Evolutionary conservation across 78 protist genomes (phyloP).

Genomic region (Mantamonas sphyraenae): DNA sequence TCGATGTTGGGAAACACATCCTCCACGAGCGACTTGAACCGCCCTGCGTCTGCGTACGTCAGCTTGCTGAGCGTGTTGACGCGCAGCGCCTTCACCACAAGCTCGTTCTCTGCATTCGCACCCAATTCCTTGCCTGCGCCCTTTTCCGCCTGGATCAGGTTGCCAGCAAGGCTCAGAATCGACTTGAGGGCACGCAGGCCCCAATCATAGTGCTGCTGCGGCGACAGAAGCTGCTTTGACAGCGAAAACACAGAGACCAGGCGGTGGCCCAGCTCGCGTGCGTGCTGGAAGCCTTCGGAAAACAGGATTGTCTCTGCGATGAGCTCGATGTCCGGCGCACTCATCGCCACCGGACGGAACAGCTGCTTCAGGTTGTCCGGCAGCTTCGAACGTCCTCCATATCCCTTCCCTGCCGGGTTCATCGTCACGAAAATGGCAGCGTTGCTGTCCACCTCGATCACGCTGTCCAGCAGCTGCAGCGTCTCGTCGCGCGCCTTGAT

Average conservation of each 20-base stretch:
- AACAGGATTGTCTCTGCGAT: slow-evolving; percentile 73
- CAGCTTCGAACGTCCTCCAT: slow-evolving; percentile 80
- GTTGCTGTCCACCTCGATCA: slow-evolving; percentile 39
- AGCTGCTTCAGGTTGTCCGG: slow-evolving; percentile 88
- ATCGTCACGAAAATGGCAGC: slow-evolving; percentile 82
- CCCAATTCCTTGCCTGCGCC: background rate
- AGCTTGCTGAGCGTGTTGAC: slow-evolving; percentile 72
- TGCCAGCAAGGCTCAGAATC: slow-evolving; percentile 31
- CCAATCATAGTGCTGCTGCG: slow-evolving; percentile 88
- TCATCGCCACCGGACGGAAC: slow-evolving; percentile 84
- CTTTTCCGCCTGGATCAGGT: slow-evolving; percentile 4
- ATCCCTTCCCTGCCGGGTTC: slow-evolving; percentile 86
- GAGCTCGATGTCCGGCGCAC: slow-evolving; percentile 66
- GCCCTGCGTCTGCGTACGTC: slow-evolving; percentile 45
- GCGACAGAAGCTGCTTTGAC: slow-evolving; percentile 53
- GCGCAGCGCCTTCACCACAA: slow-evolving; percentile 59
- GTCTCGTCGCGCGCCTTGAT: slow-evolving; percentile 14
- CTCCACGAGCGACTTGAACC: slow-evolving; percentile 48
- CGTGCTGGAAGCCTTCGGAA: slow-evolving; percentile 70
- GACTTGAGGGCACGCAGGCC: slow-evolving; percentile 85
- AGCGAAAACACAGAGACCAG: slow-evolving; percentile 57
- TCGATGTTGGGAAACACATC: slow-evolving; percentile 52
- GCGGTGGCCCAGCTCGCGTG: slow-evolving; percentile 43
- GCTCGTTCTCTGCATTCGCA: slow-evolving; percentile 4
- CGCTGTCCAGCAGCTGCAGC: slow-evolving; percentile 40